A percentile compares a stretch with the other conserved stretches of the same genome.
phyloP scores from a whole-genome alignment of 2,329 filamentous ascomycete species.

The Apiospora marii region DNA sequence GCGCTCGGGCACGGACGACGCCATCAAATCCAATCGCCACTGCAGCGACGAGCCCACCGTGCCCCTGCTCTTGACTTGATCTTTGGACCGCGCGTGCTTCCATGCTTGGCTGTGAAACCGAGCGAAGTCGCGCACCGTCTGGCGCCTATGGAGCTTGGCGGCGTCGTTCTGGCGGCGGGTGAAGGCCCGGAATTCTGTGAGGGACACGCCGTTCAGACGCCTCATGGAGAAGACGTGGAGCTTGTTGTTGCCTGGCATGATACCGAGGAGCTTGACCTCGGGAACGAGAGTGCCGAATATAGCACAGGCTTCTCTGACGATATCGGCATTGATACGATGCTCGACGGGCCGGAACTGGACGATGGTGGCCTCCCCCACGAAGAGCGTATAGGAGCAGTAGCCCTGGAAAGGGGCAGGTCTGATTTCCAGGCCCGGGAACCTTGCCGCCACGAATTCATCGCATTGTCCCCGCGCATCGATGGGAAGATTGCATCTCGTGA shows the following conservation, averaged over 20 bases:
- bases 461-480: constrained; percentile 37
- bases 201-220: constrained; percentile 50
- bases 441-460: constrained; percentile 43
- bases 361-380: constrained; percentile 47
- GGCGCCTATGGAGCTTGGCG: constrained; percentile 34
- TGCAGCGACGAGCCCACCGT: constrained; percentile 51
- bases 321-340: constrained; percentile 50
- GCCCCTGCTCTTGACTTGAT: constrained; percentile 35
- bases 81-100: constrained; percentile 34
- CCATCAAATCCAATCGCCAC: constrained; percentile 49
- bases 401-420: constrained; percentile 51
- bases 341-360: constrained; percentile 57
- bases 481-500: constrained; percentile 40
- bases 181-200: constrained; percentile 42
- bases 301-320: constrained; percentile 47
- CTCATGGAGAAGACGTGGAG: constrained; percentile 53
- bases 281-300: constrained; percentile 54
- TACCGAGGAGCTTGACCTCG: constrained; percentile 46
- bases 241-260: constrained; percentile 25
- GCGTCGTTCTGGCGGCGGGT: constrained; percentile 13
- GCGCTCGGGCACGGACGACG: constrained; percentile 44
- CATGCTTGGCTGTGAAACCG: constrained; percentile 49
- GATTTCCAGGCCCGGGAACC: constrained; percentile 43
- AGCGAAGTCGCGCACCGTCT: constrained; percentile 52
- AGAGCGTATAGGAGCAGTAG: constrained; percentile 60